Base-by-base conservation (phyloP, 768 basidiomycete genomes). In the Leccinum obscurum region DNA sequence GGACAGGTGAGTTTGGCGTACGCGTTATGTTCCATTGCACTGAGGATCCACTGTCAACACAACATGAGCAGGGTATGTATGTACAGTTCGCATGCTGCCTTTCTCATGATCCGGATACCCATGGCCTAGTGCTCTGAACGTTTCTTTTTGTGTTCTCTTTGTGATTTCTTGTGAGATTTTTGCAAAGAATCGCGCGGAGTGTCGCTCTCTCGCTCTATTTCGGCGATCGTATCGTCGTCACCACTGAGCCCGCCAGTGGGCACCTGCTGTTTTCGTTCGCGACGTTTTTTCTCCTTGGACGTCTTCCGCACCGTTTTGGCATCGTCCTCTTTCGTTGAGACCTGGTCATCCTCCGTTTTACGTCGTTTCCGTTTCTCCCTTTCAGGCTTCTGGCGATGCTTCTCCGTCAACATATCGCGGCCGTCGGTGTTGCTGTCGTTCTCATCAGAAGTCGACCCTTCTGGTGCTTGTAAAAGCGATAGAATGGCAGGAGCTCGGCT, bases 351-450 rank as follows among this genome's bases (percentile, higher is more conserved):
- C 58, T 37, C 32, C 13, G 24, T 52, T 57, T 59, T 66, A 54
- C 35, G 51, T 37, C 61, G 68, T 54, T 70, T 70, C 64, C 58
- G 68, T 49, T 52, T 71, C 61, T 67, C 61, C 22, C 58, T 69
- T 57, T 74, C 72, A 15, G 63, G 70, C 58, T 69, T 76, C 58
- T 64, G 68, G 64, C 70, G 71, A 17, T 70, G 71, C 64, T 72
- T 78, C 62, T 73, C 76, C 39, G 72, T 68, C 57, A 66, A 4
- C 11, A 14, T 6, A 4, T 54, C 44, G 20, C 11, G 44, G 22
- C 4, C 8, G 6, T 54, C 52, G 28, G 1, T 8, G 24, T 28
- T 4, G n/a, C 7, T 65, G 15, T 64, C 68, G 24, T 63, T 60
- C n/a, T 59, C 68, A 11, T 65, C 62, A 39, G 60, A 54, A 15